A percentile compares a stretch with the other conserved stretches of the same genome.
phyloP scores from a whole-genome alignment of 768 basidiomycete species.

The Amanita phalloides region DNA sequence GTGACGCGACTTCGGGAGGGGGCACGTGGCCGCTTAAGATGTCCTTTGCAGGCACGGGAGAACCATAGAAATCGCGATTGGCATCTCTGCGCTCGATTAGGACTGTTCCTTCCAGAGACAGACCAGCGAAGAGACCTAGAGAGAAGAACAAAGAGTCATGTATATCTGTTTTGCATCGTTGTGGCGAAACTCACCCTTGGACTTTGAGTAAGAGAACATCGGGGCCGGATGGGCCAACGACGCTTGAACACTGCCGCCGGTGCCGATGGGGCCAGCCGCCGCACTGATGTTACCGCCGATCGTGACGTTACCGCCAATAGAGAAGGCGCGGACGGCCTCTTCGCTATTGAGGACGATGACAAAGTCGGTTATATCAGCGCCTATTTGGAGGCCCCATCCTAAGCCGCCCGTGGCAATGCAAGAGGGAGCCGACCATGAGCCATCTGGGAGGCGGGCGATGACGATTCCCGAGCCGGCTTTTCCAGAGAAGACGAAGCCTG shows the following conservation, averaged over 20 bases:
- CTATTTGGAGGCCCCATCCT: slow-evolving; percentile 92
- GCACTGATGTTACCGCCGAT: slow-evolving; percentile 86
- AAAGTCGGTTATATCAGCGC: slow-evolving; percentile 91
- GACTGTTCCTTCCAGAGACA: slow-evolving; percentile 90
- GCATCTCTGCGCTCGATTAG: slow-evolving; percentile 95
- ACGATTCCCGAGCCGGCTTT: slow-evolving; percentile 92
- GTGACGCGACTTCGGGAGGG: slow-evolving; percentile 91
- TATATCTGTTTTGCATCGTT: background rate
- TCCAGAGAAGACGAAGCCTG: slow-evolving; percentile 91
- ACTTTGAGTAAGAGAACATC: slow-evolving; percentile 96
- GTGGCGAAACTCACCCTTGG: slow-evolving; percentile 54
- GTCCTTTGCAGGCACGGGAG: slow-evolving; percentile 76
- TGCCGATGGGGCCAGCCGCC: slow-evolving; percentile 87
- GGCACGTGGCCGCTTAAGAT: slow-evolving; percentile 92
- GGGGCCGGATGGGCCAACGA: slow-evolving; percentile 87
- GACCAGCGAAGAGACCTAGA: slow-evolving; percentile 84
- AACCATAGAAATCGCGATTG: slow-evolving; percentile 94
- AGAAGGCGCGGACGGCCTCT: slow-evolving; percentile 93
- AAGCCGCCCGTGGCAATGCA: slow-evolving; percentile 95
- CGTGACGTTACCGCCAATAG: slow-evolving; percentile 90
- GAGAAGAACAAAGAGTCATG: background rate
- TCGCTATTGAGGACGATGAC: slow-evolving; percentile 96
- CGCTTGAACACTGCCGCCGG: slow-evolving; percentile 83
- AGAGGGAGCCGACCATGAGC: slow-evolving; percentile 94
- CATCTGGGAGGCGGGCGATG: slow-evolving; percentile 86